Evolutionary conservation across 345 rosid genomes (phyloP).

Genomic region (thale cress (Arabidopsis thaliana)): TAIR10.1 NC_003071.7:8040501-8041000

Average conservation of each 20-base stretch:
- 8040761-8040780: neutral
- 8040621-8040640: constrained; percentile 30
- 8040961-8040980: no score
- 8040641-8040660: constrained; percentile 19
- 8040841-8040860: neutral
- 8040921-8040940: no score
- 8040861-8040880: neutral
- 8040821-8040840: constrained; percentile 20
- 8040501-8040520: constrained; percentile 35
- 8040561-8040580: neutral
- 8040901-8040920: neutral
- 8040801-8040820: neutral
- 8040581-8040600: constrained; percentile 19
- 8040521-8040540: constrained; percentile 1
- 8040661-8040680: constrained; percentile 20
- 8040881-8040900: constrained; percentile 4
- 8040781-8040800: neutral
- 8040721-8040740: neutral
- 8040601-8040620: constrained; percentile 30
- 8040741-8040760: neutral
- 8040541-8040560: constrained; percentile 20
- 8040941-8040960: no score
- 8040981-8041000: no score
- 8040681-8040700: constrained; percentile 1
- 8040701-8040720: neutral